Base-by-base conservation (phyloP, 208 protist species). In the Acanthamoeba lugdunensis region DNA sequence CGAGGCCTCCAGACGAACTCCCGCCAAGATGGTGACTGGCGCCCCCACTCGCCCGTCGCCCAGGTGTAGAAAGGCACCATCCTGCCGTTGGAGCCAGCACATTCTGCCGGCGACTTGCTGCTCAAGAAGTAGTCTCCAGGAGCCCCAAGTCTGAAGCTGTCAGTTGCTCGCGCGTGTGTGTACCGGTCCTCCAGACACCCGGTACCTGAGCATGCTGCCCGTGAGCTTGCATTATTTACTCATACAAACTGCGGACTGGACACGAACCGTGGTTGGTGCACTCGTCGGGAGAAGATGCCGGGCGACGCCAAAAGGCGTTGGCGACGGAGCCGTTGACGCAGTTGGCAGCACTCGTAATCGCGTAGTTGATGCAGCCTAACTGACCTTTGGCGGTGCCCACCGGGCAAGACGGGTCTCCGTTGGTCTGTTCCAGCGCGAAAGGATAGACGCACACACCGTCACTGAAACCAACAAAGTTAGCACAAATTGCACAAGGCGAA, bases 341-440 rank as follows among this genome's bases (percentile, higher is more conserved):
- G 2, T 45, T 8, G 14, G 41, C 6, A 2, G 21, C 8, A 50
- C 45, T 50, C 45, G 45, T 50, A 4, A 87, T 41, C 0, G 45
- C 25, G 50, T 87, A 87, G 41, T 41, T 21, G 5, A 87, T 65
- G 23, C 79, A 87, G 23, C 79, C 79, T 1, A 87, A n/a, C 48
- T 87, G 41, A 11, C 48, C 50, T 87, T 87, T 87, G 2, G 7
- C 37, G 37, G 79, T 65, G 14, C 79, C 79, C 3, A n/a, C 23
- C 21, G 25, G 18, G 9, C 45, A 87, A 4, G 21, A 11, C 13
- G 79, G 75, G 14, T 48, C 9, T 71, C 67, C 67, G 13, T 0
- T 33, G 6, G 8, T 84, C 16, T 58, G 11, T 11, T 84, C 33
- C 3, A 87, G 11, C 5, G 25, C 2, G 11, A 87, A 87, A n/a